Evolutionary conservation across 1,139 yeast species (phyloP).

Genomic region (Debaryomycetaceae sp.): DNA sequence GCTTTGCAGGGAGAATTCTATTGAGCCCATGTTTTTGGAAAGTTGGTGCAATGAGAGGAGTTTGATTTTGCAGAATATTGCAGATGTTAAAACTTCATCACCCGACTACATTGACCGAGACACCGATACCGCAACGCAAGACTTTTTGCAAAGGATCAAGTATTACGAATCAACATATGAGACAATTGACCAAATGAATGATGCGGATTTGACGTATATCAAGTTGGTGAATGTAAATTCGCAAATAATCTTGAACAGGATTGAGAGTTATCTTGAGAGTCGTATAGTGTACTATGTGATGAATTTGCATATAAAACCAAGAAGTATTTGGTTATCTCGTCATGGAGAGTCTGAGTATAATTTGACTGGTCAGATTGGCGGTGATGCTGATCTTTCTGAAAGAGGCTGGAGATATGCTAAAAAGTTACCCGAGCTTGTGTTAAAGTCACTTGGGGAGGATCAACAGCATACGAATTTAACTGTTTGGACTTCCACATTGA

Average conservation of each 20-base stretch:
- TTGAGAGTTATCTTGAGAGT: slow-evolving; percentile 85
- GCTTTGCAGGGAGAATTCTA: slow-evolving; percentile 60
- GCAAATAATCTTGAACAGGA: slow-evolving; percentile 82
- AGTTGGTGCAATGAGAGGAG: slow-evolving; percentile 86
- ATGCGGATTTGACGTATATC: slow-evolving; percentile 72
- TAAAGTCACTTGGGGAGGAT: slow-evolving; percentile 69
- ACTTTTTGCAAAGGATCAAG: slow-evolving; percentile 69
- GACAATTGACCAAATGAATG: slow-evolving; percentile 56
- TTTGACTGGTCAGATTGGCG: slow-evolving; percentile 92
- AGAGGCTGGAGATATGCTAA: slow-evolving; percentile 85
- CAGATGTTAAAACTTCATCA: slow-evolving; percentile 81
- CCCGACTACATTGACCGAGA: slow-evolving; percentile 81
- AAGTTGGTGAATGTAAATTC: slow-evolving; percentile 84
- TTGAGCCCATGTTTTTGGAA: slow-evolving; percentile 90
- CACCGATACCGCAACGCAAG: slow-evolving; percentile 67
- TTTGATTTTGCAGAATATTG: slow-evolving; percentile 70
- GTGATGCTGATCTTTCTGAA: slow-evolving; percentile 83
- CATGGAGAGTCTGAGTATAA: slow-evolving; percentile 95
- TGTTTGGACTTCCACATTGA: slow-evolving; percentile 94
- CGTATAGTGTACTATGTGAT: slow-evolving; percentile 93
- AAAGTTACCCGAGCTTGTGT: slow-evolving; percentile 76
- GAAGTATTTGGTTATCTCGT: slow-evolving; percentile 88
- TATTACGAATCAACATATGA: slow-evolving; percentile 74
- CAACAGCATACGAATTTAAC: slow-evolving; percentile 63
- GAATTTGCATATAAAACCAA: slow-evolving; percentile 90